Evolutionary conservation across 2,329 filamentous ascomycete species (phyloP).

Genomic region (Sclerotinia borealis): DNA sequence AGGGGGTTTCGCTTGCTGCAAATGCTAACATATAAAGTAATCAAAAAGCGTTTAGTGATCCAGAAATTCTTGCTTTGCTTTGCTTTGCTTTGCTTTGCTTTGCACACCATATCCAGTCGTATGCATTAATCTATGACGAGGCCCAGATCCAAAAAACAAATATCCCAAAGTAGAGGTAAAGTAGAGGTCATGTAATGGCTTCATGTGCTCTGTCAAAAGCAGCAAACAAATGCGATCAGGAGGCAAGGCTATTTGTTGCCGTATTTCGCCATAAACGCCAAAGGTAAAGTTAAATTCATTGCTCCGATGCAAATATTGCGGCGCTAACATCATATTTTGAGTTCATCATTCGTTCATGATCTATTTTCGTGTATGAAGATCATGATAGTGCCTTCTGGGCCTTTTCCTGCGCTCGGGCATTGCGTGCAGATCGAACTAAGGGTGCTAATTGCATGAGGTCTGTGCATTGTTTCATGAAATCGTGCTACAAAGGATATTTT

Average conservation of each 20-base stretch:
- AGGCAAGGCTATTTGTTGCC: neutral
- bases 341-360: conserved; percentile 11
- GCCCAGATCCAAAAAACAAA: neutral
- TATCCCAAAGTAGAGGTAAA: neutral
- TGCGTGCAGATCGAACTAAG: conserved; percentile 77
- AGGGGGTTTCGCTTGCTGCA: neutral
- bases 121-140: conserved; percentile 1
- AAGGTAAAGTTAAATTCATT: conserved; percentile 1
- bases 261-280: conserved; percentile 5
- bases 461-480: conserved; percentile 72
- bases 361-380: neutral
- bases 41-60: neutral
- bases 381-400: conserved; percentile 51
- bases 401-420: conserved; percentile 81
- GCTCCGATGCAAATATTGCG: conserved; percentile 6
- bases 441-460: conserved; percentile 74
- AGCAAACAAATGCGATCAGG: neutral
- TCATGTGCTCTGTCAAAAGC: neutral
- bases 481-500: conserved; percentile 50
- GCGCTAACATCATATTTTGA: conserved; percentile 7
- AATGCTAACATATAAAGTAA: neutral
- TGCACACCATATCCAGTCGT: neutral
- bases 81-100: neutral
- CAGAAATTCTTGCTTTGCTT: conserved; percentile 1
- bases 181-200: neutral